A percentile compares a stretch with the other conserved stretches of the same genome.
Conservation (phyloP, 495 filamentous ascomycete genomes). For the Lepraria neglecta region DNA sequence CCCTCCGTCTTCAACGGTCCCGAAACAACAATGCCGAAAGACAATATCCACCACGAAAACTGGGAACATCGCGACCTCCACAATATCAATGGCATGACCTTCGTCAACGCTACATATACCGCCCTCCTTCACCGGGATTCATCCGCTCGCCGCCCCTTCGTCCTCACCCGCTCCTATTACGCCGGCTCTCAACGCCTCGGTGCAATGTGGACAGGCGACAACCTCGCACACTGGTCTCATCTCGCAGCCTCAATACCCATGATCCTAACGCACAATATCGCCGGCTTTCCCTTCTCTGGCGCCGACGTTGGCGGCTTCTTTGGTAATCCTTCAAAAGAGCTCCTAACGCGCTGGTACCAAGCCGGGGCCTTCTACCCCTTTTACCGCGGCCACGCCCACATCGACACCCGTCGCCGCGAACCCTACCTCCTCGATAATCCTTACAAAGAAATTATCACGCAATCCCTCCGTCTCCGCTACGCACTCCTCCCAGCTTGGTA, state of each 20-base stretch:
- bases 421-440: slow-evolving; percentile 84
- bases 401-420: slow-evolving; percentile 88
- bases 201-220: slow-evolving; percentile 99
- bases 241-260: slow-evolving; percentile 81
- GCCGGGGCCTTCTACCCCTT: slow-evolving; percentile 96
- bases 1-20: slow-evolving; percentile 98
- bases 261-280: slow-evolving; percentile 84
- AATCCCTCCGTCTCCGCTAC: slow-evolving; percentile 83
- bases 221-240: slow-evolving; percentile 89
- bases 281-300: slow-evolving; percentile 88
- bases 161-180: slow-evolving; percentile 87
- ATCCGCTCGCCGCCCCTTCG: slow-evolving; percentile 69
- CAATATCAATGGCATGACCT: slow-evolving; percentile 89
- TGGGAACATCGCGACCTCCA: slow-evolving; percentile 98
- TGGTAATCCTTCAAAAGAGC: slow-evolving; percentile 85
- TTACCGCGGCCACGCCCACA: slow-evolving; percentile 97
- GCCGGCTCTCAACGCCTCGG: slow-evolving; percentile 81
- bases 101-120: slow-evolving; percentile 86
- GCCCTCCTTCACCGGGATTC: slow-evolving; percentile 74
- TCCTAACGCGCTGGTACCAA: slow-evolving; percentile 93
- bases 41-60: slow-evolving; percentile 82
- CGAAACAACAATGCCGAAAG: slow-evolving; percentile 95
- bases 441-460: slow-evolving; percentile 76
- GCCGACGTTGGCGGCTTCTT: slow-evolving; percentile 98
- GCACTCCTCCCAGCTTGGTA: slow-evolving; percentile 91